Base-by-base conservation (phyloP, 495 filamentous ascomycete genomes). In the Venustampulla echinocandica region DNA sequence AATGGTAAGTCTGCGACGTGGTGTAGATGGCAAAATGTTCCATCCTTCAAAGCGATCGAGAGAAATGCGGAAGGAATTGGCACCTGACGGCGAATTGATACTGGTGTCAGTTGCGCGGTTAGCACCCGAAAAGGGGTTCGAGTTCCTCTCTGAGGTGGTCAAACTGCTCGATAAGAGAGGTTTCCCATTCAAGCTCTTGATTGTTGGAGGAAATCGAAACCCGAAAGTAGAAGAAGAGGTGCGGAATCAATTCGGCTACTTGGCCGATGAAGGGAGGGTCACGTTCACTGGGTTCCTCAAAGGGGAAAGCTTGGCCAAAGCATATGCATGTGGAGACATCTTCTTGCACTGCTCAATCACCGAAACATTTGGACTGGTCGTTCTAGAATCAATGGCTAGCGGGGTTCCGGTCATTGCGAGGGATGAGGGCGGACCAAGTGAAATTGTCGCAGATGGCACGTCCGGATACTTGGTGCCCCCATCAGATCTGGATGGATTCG, bases 311-410 rank as follows among this genome's bases (percentile, higher is more conserved):
- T 62, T 83, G 13, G 76, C 75, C 18, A 62, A 64, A 10, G 71
- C 71, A 18, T 82, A 81, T 56, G 77, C 79, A 3, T 70, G 69
- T 0, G 76, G 69, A 3, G 79, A 82, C 51, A 46, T 82, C 19
- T 81, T 82, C 49, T 58, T 82, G 11, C 79, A 82, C 49, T 79
- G 75, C 59, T 81, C 77, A 15, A 69, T 81, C 47, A 80, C 76
- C 13, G 79, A 83, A 56, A 81, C 77, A 0, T 83, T 83, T 55
- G 79, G 79, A 1, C 61, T 83, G 15, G 77, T 81, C 0, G 76
- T 81, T 2, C 61, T 83, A 0, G 79, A 83, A 54, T 72, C 75
- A 4, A 81, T 83, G 79, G 77, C 78, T 0, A 79, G 76, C 56
- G 76, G 76, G 7, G 61, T 83, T 3, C 76, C 77, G 0, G 77